Percentiles rank a stretch among this genome's conserved stretches.
Evolutionary conservation across 768 basidiomycete genomes (phyloP).

Genomic region (Trametes punicea): DNA sequence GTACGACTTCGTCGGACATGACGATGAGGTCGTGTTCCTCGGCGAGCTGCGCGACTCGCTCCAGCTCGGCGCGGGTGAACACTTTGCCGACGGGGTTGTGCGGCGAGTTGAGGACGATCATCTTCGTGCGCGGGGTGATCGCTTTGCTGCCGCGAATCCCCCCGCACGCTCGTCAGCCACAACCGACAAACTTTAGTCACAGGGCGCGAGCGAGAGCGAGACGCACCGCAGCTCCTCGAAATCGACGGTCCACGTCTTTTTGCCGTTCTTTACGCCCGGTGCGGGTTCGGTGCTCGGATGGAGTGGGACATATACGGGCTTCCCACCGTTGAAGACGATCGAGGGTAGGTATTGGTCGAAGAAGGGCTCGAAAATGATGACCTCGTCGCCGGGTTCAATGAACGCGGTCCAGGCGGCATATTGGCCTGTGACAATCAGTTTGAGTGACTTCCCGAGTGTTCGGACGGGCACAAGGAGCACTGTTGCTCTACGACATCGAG

Average conservation of each 20-base stretch:
- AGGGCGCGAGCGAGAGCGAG: not conserved
- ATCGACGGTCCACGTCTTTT: slow-evolving; percentile 84
- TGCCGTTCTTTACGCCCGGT: slow-evolving; percentile 44
- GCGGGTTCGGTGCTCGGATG: slow-evolving; percentile 60
- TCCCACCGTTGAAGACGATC: slow-evolving; percentile 89
- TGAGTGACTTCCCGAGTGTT: too few species aligned
- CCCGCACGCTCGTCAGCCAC: not conserved
- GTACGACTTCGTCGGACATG: slow-evolving; percentile 93
- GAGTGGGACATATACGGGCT: slow-evolving; percentile 89
- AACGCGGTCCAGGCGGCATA: slow-evolving; percentile 92
- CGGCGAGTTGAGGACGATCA: slow-evolving; percentile 93
- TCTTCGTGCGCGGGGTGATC: slow-evolving; percentile 86
- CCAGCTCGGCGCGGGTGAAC: slow-evolving; percentile 78
- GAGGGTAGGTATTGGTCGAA: slow-evolving; percentile 94
- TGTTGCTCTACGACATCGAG: too few species aligned
- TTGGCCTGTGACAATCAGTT: slow-evolving; percentile 54
- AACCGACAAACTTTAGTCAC: not conserved
- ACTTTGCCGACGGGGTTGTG: slow-evolving; percentile 99
- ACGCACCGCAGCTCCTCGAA: slow-evolving; percentile 78
- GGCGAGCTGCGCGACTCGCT: slow-evolving; percentile 79
- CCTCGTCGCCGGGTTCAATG: slow-evolving; percentile 88
- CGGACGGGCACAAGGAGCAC: too few species aligned
- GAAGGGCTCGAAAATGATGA: slow-evolving; percentile 97
- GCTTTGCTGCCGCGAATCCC: slow-evolving; percentile 48
- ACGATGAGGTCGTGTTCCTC: slow-evolving; percentile 89